Evolutionary conservation across 2,329 filamentous ascomycete genomes (phyloP), one percentile per base, ranked within the genome.

Genomic region (Calonectria multiphialidica): DNA sequence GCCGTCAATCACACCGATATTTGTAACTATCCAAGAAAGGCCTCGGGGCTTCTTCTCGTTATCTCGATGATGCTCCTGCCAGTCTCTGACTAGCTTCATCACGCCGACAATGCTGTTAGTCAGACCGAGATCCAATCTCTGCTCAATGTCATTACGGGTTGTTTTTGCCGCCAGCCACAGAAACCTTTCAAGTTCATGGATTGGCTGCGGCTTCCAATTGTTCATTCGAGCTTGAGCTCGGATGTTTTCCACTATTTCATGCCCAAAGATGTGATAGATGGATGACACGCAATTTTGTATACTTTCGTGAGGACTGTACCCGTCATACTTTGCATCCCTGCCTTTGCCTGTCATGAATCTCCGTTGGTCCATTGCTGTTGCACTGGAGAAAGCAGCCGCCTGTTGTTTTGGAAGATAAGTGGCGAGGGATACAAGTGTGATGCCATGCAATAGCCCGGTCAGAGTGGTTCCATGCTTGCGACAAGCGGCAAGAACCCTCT

Each of bases 221-320:
- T 30, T 53, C 21, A 53, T 10, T 35, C 62, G 62, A 9, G 45
- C 62, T 18, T 50, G 33, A 9, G 62, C 62, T 33, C 62, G 16
- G 18, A 66, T 50, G 8, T 49, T 40, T 5, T 37, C 62, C 3
- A 66, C 62, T 2, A 50, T 15, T 5, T 21, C 13, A 35, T n/a
- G 23, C 10, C 44, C 44, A 49, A 66, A 66, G 4, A 47, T 53
- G 33, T 66, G 62, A n/a, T 50, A 42, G n/a, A 53, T 55, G 62
- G 62, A 66, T n/a, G 62, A 66, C 9, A 66, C 62, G 7, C 62
- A 66, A 28, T 53, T 66, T 33, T 53, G 62, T 15, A 66, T 15
- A 33, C 45, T 28, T 67, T 71, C 15, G 74, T 75, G 72, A 77
- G 67, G 25, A 74, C 57, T 13, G 80, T 28, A 2, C 74, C 71